Conservation (phyloP, 495 filamentous ascomycete species). For the Pyrenula massariospora region DNA sequence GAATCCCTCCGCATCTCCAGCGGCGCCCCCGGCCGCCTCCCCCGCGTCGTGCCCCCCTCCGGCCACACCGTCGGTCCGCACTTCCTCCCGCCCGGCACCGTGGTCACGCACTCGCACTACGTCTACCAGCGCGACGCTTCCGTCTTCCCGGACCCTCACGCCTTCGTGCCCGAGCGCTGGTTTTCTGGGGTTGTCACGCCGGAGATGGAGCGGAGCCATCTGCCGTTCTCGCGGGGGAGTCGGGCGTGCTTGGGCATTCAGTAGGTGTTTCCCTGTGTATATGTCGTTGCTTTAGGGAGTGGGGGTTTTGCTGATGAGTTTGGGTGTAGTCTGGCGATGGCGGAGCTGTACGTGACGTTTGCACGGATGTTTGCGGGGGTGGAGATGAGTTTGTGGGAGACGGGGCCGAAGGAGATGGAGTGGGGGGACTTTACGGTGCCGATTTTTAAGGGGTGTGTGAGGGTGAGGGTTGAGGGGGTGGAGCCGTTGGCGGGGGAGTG, state of each 20-base stretch:
- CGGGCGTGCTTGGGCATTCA: too few species aligned
- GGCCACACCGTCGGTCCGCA: neutral
- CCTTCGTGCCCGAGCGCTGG: neutral
- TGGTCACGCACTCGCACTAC: neutral
- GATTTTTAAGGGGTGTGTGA: neutral
- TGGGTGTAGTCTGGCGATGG: neutral
- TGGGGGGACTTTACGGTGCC: neutral
- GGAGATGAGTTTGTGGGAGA: neutral
- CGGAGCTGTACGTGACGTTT: neutral
- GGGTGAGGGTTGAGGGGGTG: neutral
- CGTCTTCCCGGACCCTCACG: neutral
- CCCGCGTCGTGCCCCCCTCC: neutral
- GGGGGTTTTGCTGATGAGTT: too few species aligned
- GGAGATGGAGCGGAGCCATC: neutral
- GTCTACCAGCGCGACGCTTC: neutral
- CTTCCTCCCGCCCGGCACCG: neutral
- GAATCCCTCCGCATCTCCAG: neutral
- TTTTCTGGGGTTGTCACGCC: neutral
- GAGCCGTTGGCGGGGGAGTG: too few species aligned
- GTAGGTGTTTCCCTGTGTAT: too few species aligned
- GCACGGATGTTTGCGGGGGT: neutral
- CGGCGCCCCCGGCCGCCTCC: neutral
- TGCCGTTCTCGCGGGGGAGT: neutral
- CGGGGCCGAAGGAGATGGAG: neutral
- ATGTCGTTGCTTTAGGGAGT: too few species aligned